Percentiles rank a stretch among this genome's conserved stretches.
Conservation (phyloP, 2,329 filamentous ascomycete species). For the Fonsecaea pedrosoi region DNA sequence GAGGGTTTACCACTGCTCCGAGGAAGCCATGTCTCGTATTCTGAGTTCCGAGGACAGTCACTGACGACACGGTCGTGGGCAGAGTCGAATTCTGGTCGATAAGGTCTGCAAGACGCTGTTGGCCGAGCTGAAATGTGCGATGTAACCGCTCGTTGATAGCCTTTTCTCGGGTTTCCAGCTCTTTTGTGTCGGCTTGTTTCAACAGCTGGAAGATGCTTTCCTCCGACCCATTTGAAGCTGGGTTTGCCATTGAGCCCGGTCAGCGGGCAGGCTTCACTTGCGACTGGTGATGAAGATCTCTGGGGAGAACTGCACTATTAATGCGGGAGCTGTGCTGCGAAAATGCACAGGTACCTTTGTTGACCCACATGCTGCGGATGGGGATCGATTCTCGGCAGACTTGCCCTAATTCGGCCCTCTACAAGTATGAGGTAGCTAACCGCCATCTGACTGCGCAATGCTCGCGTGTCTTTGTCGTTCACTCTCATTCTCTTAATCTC, state of each 20-base stretch:
- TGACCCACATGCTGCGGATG: background rate
- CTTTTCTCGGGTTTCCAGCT: conserved; percentile 65
- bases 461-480: conserved; percentile 2
- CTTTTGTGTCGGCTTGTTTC: conserved; percentile 57
- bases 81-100: conserved; percentile 82
- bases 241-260: conserved; percentile 29
- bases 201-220: conserved; percentile 37
- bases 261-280: conserved; percentile 4
- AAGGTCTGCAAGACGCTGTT: conserved; percentile 69
- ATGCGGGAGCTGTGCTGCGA: conserved; percentile 8
- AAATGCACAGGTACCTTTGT: background rate
- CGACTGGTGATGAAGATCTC: background rate
- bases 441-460: conserved; percentile 3
- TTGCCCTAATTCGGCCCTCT: background rate
- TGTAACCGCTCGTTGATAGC: conserved; percentile 65
- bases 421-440: background rate
- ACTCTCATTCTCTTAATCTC: background rate
- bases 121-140: conserved; percentile 66
- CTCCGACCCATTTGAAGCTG: conserved; percentile 21
- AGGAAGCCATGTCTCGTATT: conserved; percentile 87
- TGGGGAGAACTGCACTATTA: background rate
- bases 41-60: conserved; percentile 80
- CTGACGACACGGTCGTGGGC: conserved; percentile 84
- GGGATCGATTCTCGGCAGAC: background rate
- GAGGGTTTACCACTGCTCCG: conserved; percentile 76